Base-by-base conservation (phyloP, 805 yeast species). In the Candida sonorensis region DNA sequence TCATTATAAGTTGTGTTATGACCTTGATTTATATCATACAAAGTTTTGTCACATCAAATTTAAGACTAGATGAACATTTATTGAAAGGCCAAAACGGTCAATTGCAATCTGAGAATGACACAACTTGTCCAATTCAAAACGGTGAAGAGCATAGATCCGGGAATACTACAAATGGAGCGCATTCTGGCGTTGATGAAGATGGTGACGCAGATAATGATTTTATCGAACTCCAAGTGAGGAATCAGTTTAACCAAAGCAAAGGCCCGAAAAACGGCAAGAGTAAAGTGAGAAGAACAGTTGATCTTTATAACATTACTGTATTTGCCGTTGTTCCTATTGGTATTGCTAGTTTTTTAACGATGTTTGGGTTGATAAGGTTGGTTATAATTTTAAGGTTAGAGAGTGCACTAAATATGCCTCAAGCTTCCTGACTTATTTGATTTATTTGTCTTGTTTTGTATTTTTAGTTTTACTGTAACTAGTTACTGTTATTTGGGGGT, bases 301-400 rank as follows among this genome's bases (percentile, higher is more conserved):
- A 90, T 53, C 66, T 88, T 34, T 85, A 86, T 55, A 84, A 82
- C 45, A 83, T 92, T 30, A 86, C 83, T 1, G 97, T 90, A 2
- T 90, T 85, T 61, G 97, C 97, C 2, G 98, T 90, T 25, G 96
- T 90, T n/a, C 98, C 98, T 0, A 86, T 90, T 12, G 97, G 98
- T 0, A 50, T 90, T 38, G 97, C 97, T 4, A 84, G 96, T 46
- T 90, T 92, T 49, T 59, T 88, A 16, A 87, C 97, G 3, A 85
- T 88, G 95, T 65, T 87, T 23, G 92, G 88, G 0, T 61, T 90
- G 23, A 61, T 90, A 12, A 61, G 97, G 38, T 74, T 82, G 30
- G 61, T 87, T 30, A 65, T 87, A 42, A 83, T 87, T 17, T 65
- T 86, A 31, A 69, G 95, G 36, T 55, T 85, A 32, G 94, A 81